Conservation (phyloP, 495 filamentous ascomycete genomes). For the Penicillium fimorum region DNA sequence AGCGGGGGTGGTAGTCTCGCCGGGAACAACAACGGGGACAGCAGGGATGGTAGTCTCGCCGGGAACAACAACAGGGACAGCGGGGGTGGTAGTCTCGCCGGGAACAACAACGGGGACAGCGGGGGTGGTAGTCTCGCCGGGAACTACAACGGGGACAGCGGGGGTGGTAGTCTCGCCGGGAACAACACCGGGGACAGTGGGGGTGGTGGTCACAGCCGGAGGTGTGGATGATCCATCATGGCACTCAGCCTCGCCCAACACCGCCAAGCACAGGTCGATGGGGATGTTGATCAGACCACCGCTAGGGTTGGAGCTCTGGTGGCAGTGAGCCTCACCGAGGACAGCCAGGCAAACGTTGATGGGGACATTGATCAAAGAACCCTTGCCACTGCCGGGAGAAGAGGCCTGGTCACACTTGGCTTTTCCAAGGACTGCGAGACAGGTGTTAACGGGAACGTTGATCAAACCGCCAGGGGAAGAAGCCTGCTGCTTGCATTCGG, state of each 20-base stretch:
- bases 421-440: constrained; percentile 28
- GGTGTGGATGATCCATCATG: constrained; percentile 9
- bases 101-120: neutral
- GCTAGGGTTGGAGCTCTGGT: constrained; percentile 2
- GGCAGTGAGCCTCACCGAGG: constrained; percentile 15
- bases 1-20: neutral
- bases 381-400: constrained; percentile 5
- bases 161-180: neutral
- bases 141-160: neutral
- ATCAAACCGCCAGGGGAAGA: constrained; percentile 23
- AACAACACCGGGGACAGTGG: neutral
- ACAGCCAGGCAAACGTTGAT: constrained; percentile 29
- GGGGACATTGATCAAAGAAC: constrained; percentile 33
- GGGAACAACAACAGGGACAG: neutral
- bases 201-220: neutral
- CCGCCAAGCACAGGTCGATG: constrained; percentile 21
- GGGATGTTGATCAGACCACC: constrained; percentile 15
- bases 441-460: constrained; percentile 30
- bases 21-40: neutral
- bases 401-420: constrained; percentile 34
- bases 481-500: constrained; percentile 9
- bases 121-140: neutral
- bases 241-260: constrained; percentile 28
- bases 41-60: neutral
- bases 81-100: neutral